phyloP scores from a whole-genome alignment of 345 rosid genomes.

The Hevea brasiliensis region DNA sequence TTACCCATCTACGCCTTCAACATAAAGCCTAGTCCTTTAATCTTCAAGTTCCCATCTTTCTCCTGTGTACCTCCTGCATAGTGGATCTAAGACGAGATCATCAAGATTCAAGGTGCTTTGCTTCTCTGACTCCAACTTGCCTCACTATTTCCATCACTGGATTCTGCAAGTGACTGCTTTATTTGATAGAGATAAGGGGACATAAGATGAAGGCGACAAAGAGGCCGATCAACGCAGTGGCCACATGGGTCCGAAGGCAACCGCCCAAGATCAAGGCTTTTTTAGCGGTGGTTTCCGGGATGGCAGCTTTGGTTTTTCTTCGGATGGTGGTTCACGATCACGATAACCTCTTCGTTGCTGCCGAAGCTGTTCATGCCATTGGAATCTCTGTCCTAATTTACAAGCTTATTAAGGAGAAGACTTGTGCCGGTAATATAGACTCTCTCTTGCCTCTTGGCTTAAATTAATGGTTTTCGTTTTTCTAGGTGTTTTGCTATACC shows the following conservation, averaged over 20 bases:
- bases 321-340: slow-evolving; percentile 91
- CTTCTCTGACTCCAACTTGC: neutral
- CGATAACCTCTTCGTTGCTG: slow-evolving; percentile 94
- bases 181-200: neutral
- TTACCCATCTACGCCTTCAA: neutral
- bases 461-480: neutral
- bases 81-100: neutral
- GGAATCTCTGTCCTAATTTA: slow-evolving; percentile 92
- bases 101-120: neutral
- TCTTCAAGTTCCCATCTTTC: neutral
- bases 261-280: slow-evolving; percentile 98
- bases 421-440: slow-evolving; percentile 70
- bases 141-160: too few relatives aligned
- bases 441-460: too few relatives aligned
- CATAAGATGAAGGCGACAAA: slow-evolving; percentile 51
- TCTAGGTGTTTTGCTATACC: neutral
- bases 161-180: too few relatives aligned
- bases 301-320: slow-evolving; percentile 81
- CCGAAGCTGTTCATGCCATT: slow-evolving; percentile 91
- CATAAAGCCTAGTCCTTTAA: too few relatives aligned
- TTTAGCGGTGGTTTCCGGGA: slow-evolving; percentile 81
- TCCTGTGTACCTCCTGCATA: neutral
- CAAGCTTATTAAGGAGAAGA: slow-evolving; percentile 90
- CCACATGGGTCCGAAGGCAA: slow-evolving; percentile 85
- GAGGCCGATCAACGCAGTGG: slow-evolving; percentile 70